Conservation (phyloP, 768 basidiomycete species). For the Chlorophyllum brunneum region DNA sequence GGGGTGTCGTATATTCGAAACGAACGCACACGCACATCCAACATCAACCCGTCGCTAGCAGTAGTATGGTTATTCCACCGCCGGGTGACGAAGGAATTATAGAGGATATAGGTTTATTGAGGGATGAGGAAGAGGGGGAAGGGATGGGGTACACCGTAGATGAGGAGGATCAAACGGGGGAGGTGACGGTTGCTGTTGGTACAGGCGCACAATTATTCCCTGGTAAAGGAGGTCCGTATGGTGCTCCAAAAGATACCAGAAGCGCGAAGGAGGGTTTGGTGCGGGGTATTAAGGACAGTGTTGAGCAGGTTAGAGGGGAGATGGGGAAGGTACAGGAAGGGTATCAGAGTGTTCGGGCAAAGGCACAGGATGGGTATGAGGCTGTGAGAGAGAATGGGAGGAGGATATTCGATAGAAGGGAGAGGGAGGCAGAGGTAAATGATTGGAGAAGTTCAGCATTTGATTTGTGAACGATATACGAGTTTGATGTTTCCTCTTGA, state of each 20-base stretch:
- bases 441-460: slow-evolving; percentile 33
- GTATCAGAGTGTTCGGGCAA: background rate
- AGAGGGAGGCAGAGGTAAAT: slow-evolving; percentile 17
- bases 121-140: slow-evolving; percentile 13
- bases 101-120: slow-evolving; percentile 12
- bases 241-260: slow-evolving; percentile 16
- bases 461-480: slow-evolving; percentile 27
- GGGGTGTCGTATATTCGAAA: slow-evolving; percentile 23
- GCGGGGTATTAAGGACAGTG: slow-evolving; percentile 18
- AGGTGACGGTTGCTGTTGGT: slow-evolving; percentile 33
- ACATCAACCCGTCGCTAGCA: background rate
- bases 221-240: slow-evolving; percentile 28
- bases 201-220: slow-evolving; percentile 32
- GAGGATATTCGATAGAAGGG: slow-evolving; percentile 21
- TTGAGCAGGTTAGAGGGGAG: slow-evolving; percentile 11
- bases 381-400: slow-evolving; percentile 16
- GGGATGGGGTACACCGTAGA: background rate
- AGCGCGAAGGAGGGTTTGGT: slow-evolving; percentile 14
- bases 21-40: background rate
- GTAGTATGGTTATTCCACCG: slow-evolving; percentile 16
- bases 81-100: slow-evolving; percentile 13
- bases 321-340: background rate
- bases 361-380: background rate
- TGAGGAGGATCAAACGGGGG: slow-evolving; percentile 14
- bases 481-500: too few relatives aligned